These are phyloP conservation scores for Eucalyptus coolabah DNA, from an alignment of 345 rosid genomes.

Conservation along the genomic window DNA sequence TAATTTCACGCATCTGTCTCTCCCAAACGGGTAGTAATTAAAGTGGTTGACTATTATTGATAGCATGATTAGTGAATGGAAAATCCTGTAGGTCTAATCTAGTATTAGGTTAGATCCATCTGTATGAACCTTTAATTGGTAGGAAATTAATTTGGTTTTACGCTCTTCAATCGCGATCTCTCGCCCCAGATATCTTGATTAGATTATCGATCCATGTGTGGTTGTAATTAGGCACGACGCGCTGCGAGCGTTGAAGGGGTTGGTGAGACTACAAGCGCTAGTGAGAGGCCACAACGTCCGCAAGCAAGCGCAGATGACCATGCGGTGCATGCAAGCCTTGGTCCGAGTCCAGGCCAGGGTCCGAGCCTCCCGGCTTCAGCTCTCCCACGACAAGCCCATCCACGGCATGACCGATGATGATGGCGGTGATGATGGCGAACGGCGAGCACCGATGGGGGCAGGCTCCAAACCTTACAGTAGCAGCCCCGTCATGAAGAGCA, in stretches of 20 bases:
- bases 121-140: background rate
- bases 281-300: conserved; percentile 94
- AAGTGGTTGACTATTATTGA: background rate
- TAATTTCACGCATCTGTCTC: background rate
- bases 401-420: conserved; percentile 3
- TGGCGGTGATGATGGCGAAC: background rate
- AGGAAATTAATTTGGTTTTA: background rate
- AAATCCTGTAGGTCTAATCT: background rate
- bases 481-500: conserved; percentile 2
- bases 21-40: background rate
- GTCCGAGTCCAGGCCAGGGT: conserved; percentile 94
- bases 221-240: conserved; percentile 66
- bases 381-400: conserved; percentile 34
- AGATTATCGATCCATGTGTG: background rate
- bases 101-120: background rate
- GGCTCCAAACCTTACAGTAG: background rate
- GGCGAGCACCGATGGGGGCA: background rate
- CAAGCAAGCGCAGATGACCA: conserved; percentile 94
- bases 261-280: conserved; percentile 88
- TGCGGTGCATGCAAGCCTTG: conserved; percentile 96
- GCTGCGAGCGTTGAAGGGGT: conserved; percentile 78
- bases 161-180: background rate
- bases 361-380: conserved; percentile 61
- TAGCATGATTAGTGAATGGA: background rate
- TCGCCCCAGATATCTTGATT: background rate